A percentile compares a stretch with the other conserved stretches of the same genome.
These are phyloP conservation scores for Curvularia sp. DNA, from an alignment of 2,329 filamentous ascomycete genomes.

Conservation along the genomic window DNA sequence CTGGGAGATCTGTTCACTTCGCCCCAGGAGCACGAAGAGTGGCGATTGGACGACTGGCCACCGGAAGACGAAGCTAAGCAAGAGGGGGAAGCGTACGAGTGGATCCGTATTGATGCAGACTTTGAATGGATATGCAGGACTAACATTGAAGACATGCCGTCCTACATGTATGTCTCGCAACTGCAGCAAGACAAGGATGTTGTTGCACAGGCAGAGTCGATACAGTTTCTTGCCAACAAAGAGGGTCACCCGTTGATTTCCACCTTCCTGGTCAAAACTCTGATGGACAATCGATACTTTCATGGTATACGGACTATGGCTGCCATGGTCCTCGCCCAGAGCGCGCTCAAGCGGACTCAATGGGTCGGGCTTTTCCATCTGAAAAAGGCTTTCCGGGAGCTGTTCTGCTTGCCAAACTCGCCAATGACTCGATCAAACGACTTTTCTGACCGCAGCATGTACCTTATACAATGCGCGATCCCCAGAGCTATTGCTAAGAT, in stretches of 20 bases:
- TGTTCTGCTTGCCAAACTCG: slow-evolving; percentile 83
- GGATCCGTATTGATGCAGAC: slow-evolving; percentile 97
- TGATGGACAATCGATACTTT: slow-evolving; percentile 92
- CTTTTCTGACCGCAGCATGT: slow-evolving; percentile 84
- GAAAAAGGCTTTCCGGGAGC: slow-evolving; percentile 81
- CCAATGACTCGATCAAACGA: slow-evolving; percentile 87
- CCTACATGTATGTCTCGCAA: slow-evolving; percentile 98
- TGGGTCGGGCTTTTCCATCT: slow-evolving; percentile 86
- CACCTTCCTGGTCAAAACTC: slow-evolving; percentile 84
- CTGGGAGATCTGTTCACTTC: slow-evolving; percentile 88
- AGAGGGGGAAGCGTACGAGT: slow-evolving; percentile 96
- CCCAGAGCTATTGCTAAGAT: slow-evolving; percentile 80
- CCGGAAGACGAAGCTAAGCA: slow-evolving; percentile 87
- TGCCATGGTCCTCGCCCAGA: slow-evolving; percentile 76
- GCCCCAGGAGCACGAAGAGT: slow-evolving; percentile 80
- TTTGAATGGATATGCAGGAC: slow-evolving; percentile 97
- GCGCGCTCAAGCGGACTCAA: slow-evolving; percentile 65
- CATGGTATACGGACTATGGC: slow-evolving; percentile 90
- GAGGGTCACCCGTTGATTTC: slow-evolving; percentile 81
- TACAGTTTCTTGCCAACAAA: slow-evolving; percentile 74
- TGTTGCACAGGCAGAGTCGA: slow-evolving; percentile 76
- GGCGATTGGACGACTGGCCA: slow-evolving; percentile 88
- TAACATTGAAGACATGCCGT: slow-evolving; percentile 75
- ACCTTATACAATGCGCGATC: slow-evolving; percentile 84
- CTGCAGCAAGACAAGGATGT: slow-evolving; percentile 97